Percentiles rank a stretch among this genome's conserved stretches.
Evolutionary conservation across 768 basidiomycete genomes (phyloP).

Genomic region (Trichaptum fuscoviolaceum): DNA sequence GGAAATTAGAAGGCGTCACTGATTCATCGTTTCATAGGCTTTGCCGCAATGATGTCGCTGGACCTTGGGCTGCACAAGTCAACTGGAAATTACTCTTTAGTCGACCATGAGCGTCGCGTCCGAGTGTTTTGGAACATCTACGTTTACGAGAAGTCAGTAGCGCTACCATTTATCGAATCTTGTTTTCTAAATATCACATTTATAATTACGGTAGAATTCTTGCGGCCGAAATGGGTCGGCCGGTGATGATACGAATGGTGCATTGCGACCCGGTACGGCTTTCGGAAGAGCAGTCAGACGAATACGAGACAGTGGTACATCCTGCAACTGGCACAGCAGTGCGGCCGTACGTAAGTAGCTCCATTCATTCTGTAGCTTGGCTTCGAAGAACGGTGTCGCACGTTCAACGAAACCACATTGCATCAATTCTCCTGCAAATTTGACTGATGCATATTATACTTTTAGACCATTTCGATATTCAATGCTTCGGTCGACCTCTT

Average conservation of each 20-base stretch:
- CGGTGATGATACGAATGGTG: slow-evolving; percentile 2
- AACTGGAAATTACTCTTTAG: not conserved
- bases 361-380: not conserved
- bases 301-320: slow-evolving; percentile 5
- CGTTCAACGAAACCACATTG: not conserved
- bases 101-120: slow-evolving; percentile 2
- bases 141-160: slow-evolving; percentile 4
- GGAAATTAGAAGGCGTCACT: not conserved
- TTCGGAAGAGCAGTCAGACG: slow-evolving; percentile 5
- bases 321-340: slow-evolving; percentile 1
- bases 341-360: slow-evolving; percentile 1
- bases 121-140: slow-evolving; percentile 5
- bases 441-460: not conserved
- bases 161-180: not conserved
- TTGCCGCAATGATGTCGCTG: slow-evolving; percentile 1
- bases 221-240: slow-evolving; percentile 4
- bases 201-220: not conserved
- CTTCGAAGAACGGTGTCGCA: not conserved
- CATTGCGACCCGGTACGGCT: slow-evolving; percentile 4
- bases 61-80: slow-evolving; percentile 2
- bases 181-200: not conserved
- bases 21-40: not conserved
- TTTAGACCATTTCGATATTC: slow-evolving; percentile 3
- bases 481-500: slow-evolving; percentile 4
- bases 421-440: not conserved